Evolutionary conservation across 805 yeast genomes (phyloP).

Genomic region (Kuraishia ogatae): DNA sequence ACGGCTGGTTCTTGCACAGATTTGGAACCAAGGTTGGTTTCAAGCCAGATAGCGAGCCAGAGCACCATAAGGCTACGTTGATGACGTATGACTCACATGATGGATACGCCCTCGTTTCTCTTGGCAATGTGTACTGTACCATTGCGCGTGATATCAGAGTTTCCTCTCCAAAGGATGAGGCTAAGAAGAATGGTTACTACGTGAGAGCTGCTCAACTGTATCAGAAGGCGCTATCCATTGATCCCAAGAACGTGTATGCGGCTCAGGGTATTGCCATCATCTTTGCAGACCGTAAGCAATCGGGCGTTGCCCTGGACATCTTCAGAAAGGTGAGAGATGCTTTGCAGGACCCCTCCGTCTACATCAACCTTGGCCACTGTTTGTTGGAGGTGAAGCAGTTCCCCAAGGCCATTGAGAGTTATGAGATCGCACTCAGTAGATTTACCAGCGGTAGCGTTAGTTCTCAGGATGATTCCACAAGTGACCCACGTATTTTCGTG

Average conservation of each 20-base stretch:
- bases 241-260: conserved; percentile 83
- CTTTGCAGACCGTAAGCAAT: conserved; percentile 76
- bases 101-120: conserved; percentile 76
- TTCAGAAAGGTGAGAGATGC: conserved; percentile 88
- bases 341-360: conserved; percentile 73
- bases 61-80: conserved; percentile 79
- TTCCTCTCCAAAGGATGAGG: conserved; percentile 33
- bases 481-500: conserved; percentile 59
- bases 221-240: conserved; percentile 79
- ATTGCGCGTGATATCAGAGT: conserved; percentile 71
- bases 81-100: conserved; percentile 82
- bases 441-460: conserved; percentile 42
- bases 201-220: conserved; percentile 87
- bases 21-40: conserved; percentile 44
- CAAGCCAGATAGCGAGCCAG: conserved; percentile 49
- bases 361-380: conserved; percentile 83
- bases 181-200: conserved; percentile 63
- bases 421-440: conserved; percentile 68
- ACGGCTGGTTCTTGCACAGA: conserved; percentile 78
- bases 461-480: neutral
- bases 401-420: conserved; percentile 80
- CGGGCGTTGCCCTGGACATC: conserved; percentile 72
- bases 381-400: conserved; percentile 74
- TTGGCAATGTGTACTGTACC: conserved; percentile 79
- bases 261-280: conserved; percentile 96